A percentile compares a stretch with the other conserved stretches of the same genome.
Conservation (phyloP, 2,329 filamentous ascomycete genomes). For the Talaromyces sp. region DNA sequence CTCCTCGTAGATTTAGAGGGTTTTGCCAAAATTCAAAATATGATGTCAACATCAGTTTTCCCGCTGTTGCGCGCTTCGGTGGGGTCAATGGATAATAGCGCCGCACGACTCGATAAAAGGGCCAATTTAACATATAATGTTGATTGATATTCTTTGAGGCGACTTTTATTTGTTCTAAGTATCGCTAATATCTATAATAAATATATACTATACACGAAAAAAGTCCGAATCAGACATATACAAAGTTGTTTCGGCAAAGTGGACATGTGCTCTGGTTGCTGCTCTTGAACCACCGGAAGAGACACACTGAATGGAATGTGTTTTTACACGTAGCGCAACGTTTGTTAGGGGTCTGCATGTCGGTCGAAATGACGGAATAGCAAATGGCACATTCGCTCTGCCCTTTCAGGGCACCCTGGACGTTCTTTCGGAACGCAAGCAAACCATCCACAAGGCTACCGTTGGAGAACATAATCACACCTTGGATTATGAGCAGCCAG, state of each 20-base stretch:
- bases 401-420: conserved; percentile 82
- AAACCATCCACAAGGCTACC: conserved; percentile 85
- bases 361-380: conserved; percentile 86
- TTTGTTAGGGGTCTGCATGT: conserved; percentile 89
- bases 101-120: not conserved
- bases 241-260: conserved; percentile 84
- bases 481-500: conserved; percentile 84
- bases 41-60: not conserved
- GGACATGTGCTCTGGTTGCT: conserved; percentile 91
- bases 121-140: not conserved
- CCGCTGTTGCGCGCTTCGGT: not conserved
- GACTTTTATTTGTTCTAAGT: not conserved
- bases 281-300: conserved; percentile 96
- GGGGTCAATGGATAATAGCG: not conserved
- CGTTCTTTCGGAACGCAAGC: conserved; percentile 78
- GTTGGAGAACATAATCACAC: conserved; percentile 89
- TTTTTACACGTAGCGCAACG: conserved; percentile 89
- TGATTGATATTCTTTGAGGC: not conserved
- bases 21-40: not conserved
- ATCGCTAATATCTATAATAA: conserved; percentile 1
- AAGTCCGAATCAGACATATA: conserved; percentile 40
- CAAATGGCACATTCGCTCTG: conserved; percentile 96
- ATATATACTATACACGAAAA: conserved; percentile 9
- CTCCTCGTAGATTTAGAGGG: not conserved
- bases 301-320: conserved; percentile 79